Evolutionary conservation across 257 asterid species (phyloP).

Genomic region (Solanum boliviense): DNA sequence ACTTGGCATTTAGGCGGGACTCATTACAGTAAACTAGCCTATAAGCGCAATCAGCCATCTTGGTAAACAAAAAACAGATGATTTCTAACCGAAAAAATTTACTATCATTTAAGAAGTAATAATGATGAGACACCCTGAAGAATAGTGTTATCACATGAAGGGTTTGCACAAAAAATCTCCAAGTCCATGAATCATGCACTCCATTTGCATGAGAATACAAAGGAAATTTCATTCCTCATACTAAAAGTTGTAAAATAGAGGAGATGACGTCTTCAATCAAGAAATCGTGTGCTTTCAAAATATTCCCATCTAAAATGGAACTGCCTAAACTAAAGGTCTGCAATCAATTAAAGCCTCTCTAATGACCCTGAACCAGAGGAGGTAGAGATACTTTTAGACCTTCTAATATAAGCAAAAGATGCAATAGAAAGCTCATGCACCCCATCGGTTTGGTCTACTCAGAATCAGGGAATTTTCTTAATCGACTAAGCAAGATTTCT

Average conservation of each 20-base stretch:
- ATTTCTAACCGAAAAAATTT: background rate
- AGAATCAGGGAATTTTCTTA: background rate
- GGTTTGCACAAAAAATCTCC: background rate
- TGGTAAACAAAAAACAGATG: background rate
- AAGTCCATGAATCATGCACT: background rate
- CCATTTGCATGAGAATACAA: background rate
- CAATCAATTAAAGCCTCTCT: background rate
- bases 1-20: background rate
- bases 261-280: background rate
- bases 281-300: background rate
- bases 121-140: background rate
- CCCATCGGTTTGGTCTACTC: background rate
- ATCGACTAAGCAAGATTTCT: background rate
- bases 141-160: too few relatives aligned
- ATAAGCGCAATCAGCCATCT: background rate
- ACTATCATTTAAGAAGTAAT: background rate
- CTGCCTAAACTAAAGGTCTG: background rate
- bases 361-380: background rate
- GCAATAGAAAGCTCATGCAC: background rate
- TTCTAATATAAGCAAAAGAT: background rate
- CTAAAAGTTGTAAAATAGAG: background rate
- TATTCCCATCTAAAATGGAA: background rate
- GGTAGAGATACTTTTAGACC: background rate
- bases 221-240: background rate
- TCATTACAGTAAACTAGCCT: background rate